Evolutionary conservation across 352 stramenopile species (phyloP).

Genomic region (Phytophthora pinifolia): DNA sequence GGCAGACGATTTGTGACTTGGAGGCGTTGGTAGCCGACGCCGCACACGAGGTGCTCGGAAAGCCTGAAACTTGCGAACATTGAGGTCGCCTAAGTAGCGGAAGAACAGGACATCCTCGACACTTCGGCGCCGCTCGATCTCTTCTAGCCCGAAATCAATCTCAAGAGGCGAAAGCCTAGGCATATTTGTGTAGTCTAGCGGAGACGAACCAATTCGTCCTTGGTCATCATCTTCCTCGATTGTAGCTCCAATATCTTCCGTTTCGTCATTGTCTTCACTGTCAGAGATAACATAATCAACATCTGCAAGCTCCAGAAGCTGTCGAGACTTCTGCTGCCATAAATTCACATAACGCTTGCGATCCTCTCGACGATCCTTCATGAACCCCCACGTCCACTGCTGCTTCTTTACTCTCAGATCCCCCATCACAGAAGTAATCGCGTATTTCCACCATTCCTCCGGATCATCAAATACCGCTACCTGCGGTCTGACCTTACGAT

Average conservation of each 20-base stretch:
- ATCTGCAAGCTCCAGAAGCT: constrained; percentile 33
- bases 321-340: constrained; percentile 51
- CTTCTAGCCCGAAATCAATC: constrained; percentile 48
- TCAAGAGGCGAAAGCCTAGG: constrained; percentile 25
- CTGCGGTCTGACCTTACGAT: constrained; percentile 67
- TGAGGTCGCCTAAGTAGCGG: constrained; percentile 71
- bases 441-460: constrained; percentile 83
- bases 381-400: constrained; percentile 81
- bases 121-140: constrained; percentile 70
- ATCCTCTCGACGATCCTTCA: constrained; percentile 82
- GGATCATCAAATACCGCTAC: constrained; percentile 51
- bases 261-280: constrained; percentile 61
- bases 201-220: neutral
- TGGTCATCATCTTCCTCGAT: constrained; percentile 18
- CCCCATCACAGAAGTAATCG: constrained; percentile 60
- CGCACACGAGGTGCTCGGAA: constrained; percentile 18
- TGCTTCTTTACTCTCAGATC: constrained; percentile 65
- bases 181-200: constrained; percentile 12
- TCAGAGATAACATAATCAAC: constrained; percentile 46
- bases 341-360: constrained; percentile 68
- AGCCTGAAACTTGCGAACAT: constrained; percentile 39
- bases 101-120: constrained; percentile 88
- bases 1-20: constrained; percentile 42
- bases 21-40: constrained; percentile 32
- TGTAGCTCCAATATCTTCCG: constrained; percentile 17